phyloP scores from a whole-genome alignment of 108 stramenopile species.

The Pseudonitzschia multiseries region DNA sequence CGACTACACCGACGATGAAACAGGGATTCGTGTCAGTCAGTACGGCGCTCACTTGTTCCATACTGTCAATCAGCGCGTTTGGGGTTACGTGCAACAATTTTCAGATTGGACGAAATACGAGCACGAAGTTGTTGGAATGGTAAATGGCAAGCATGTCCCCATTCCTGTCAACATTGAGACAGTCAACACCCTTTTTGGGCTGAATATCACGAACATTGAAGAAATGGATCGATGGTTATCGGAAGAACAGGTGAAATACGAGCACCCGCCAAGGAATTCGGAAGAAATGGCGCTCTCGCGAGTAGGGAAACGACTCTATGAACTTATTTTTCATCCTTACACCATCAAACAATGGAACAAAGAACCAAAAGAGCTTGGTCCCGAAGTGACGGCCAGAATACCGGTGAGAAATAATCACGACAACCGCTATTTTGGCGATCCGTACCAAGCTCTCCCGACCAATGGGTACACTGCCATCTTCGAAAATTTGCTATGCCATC shows the following conservation, averaged over 20 bases:
- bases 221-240: constrained; percentile 80
- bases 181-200: constrained; percentile 74
- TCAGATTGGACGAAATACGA: constrained; percentile 73
- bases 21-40: constrained; percentile 53
- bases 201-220: constrained; percentile 48
- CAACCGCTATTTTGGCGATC: constrained; percentile 74
- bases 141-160: constrained; percentile 67
- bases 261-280: constrained; percentile 44
- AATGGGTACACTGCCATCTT: constrained; percentile 74
- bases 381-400: constrained; percentile 73
- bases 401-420: constrained; percentile 71
- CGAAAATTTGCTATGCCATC: constrained; percentile 59
- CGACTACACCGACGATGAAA: constrained; percentile 70
- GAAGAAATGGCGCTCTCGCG: constrained; percentile 76
- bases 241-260: constrained; percentile 52
- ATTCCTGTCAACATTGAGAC: constrained; percentile 87
- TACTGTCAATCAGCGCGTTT: constrained; percentile 64
- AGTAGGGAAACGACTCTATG: constrained; percentile 68
- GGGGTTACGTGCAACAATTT: constrained; percentile 68
- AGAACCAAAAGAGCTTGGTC: constrained; percentile 64
- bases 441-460: constrained; percentile 71
- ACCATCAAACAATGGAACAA: constrained; percentile 85
- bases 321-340: constrained; percentile 74
- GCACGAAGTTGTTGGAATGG: constrained; percentile 63
- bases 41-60: constrained; percentile 82